A percentile compares a stretch with the other conserved stretches of the same genome.
Conservation (phyloP, 1,139 yeast genomes). For the Eremothecium gossypii region DNA sequence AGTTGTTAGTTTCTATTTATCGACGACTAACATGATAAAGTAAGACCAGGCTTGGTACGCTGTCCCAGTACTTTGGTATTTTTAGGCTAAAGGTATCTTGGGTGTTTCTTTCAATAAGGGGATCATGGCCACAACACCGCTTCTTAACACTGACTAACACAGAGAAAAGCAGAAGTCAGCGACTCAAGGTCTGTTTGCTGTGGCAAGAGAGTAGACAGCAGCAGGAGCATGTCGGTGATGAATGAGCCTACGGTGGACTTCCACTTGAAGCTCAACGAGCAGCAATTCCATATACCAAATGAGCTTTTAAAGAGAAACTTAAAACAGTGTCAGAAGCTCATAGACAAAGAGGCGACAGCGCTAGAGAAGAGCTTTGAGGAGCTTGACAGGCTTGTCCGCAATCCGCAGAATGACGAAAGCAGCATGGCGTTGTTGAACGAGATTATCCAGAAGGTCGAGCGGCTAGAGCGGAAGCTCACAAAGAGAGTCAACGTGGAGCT, state of each 20-base stretch:
- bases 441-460: constrained; percentile 40
- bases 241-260: constrained; percentile 35
- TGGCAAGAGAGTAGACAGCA: too few relatives aligned
- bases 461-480: constrained; percentile 38
- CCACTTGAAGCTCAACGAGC: constrained; percentile 37
- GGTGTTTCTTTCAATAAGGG: too few relatives aligned
- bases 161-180: too few relatives aligned
- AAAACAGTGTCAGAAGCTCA: constrained; percentile 44
- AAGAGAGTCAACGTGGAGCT: constrained; percentile 39
- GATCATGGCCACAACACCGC: too few relatives aligned
- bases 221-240: constrained; percentile 16
- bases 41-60: too few relatives aligned
- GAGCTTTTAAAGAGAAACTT: constrained; percentile 53
- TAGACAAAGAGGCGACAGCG: constrained; percentile 34
- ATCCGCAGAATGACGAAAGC: constrained; percentile 28
- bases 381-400: constrained; percentile 34
- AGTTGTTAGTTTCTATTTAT: background rate
- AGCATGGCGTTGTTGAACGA: constrained; percentile 22
- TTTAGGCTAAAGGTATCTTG: too few relatives aligned
- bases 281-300: constrained; percentile 52
- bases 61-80: too few relatives aligned
- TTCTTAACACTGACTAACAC: too few relatives aligned
- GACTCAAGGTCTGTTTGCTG: too few relatives aligned
- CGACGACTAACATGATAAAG: background rate
- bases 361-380: constrained; percentile 35